phyloP scores from a whole-genome alignment of 2,329 filamentous ascomycete species.

The Metarhizium robertsii region DNA sequence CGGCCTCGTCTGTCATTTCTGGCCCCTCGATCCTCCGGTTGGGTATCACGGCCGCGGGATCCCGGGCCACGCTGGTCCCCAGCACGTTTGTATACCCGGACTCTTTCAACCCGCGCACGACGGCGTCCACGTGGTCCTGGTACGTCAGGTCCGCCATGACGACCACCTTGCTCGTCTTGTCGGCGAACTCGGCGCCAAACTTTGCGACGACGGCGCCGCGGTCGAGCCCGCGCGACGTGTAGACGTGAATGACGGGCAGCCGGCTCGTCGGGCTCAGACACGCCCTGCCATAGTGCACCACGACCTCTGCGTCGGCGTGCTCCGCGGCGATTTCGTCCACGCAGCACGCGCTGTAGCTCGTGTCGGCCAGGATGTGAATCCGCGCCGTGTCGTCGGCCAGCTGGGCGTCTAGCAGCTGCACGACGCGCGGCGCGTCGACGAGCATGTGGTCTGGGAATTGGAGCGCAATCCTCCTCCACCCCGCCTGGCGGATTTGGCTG shows the following conservation, averaged over 20 bases:
- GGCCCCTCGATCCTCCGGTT: slow-evolving; percentile 59
- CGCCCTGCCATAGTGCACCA: slow-evolving; percentile 88
- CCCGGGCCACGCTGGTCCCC: slow-evolving; percentile 62
- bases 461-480: slow-evolving; percentile 72
- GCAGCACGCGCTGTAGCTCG: slow-evolving; percentile 93
- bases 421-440: slow-evolving; percentile 72
- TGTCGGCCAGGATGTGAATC: slow-evolving; percentile 85
- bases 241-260: slow-evolving; percentile 83
- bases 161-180: slow-evolving; percentile 55
- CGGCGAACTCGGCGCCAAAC: slow-evolving; percentile 61
- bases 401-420: slow-evolving; percentile 38
- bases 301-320: slow-evolving; percentile 80
- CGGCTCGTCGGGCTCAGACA: slow-evolving; percentile 85
- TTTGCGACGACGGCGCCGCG: slow-evolving; percentile 43
- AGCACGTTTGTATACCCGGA: slow-evolving; percentile 63
- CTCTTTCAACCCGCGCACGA: slow-evolving; percentile 45
- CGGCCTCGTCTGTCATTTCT: slow-evolving; percentile 28
- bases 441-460: slow-evolving; percentile 96
- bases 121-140: slow-evolving; percentile 56
- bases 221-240: slow-evolving; percentile 65
- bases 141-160: slow-evolving; percentile 89
- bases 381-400: slow-evolving; percentile 17
- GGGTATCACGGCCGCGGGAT: slow-evolving; percentile 72
- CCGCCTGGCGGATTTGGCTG: slow-evolving; percentile 59
- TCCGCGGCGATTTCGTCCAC: slow-evolving; percentile 96